phyloP scores from a whole-genome alignment of 2,329 filamentous ascomycete species.

The Monilinia vaccinii-corymbosi region DNA sequence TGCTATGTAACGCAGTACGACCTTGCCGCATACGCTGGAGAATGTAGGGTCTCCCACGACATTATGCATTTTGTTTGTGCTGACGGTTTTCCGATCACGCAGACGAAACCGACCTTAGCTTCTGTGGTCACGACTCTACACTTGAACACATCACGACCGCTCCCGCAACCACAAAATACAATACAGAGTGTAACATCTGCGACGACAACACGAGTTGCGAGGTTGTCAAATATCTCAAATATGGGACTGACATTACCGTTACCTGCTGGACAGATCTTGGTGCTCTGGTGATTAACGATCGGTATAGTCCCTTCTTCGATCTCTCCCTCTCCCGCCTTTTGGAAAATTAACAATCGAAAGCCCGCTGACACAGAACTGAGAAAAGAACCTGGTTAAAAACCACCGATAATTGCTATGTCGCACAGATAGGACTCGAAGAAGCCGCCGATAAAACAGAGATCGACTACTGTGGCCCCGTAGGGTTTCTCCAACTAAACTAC shows the following conservation, averaged over 20 bases:
- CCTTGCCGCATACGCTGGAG: slow-evolving; percentile 13
- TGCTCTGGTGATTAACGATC: slow-evolving; percentile 11
- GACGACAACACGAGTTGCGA: slow-evolving; percentile 13
- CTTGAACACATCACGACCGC: slow-evolving; percentile 16
- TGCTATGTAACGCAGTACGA: slow-evolving; percentile 21
- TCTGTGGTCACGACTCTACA: slow-evolving; percentile 13
- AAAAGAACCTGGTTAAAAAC: slow-evolving; percentile 18
- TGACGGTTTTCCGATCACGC: neutral
- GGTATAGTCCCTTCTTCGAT: slow-evolving; percentile 1
- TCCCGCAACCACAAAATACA: slow-evolving; percentile 12
- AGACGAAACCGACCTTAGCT: slow-evolving; percentile 13
- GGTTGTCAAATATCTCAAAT: slow-evolving; percentile 11
- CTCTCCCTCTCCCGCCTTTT: too few species aligned
- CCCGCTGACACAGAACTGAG: neutral
- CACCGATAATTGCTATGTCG: slow-evolving; percentile 17
- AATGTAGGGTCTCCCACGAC: slow-evolving; percentile 11
- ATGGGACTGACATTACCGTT: slow-evolving; percentile 13
- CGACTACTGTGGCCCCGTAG: slow-evolving; percentile 20
- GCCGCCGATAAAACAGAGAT: slow-evolving; percentile 12
- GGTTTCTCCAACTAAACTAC: slow-evolving; percentile 17
- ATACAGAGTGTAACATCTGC: slow-evolving; percentile 19
- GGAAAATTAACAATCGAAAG: neutral
- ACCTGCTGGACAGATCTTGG: slow-evolving; percentile 19
- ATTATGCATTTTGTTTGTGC: neutral
- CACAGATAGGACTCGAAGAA: slow-evolving; percentile 13